phyloP scores from a whole-genome alignment of 2,329 filamentous ascomycete species.

The Ophiostoma novo-ulmi region DNA sequence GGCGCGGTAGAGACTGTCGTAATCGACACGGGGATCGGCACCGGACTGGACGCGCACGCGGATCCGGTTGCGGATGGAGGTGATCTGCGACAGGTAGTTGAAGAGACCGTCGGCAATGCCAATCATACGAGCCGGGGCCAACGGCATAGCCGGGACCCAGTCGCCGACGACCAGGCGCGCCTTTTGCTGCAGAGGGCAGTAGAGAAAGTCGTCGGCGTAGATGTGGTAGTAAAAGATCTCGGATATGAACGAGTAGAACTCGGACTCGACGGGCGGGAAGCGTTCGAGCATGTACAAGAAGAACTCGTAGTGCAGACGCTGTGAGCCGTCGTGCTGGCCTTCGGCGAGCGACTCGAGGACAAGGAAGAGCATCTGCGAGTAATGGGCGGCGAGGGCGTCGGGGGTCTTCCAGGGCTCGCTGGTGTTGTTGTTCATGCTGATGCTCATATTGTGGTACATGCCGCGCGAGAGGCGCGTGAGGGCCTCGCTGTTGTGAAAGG shows the following conservation, averaged over 20 bases:
- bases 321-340: slow-evolving; percentile 58
- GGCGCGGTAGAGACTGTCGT: slow-evolving; percentile 65
- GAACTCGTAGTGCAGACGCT: slow-evolving; percentile 71
- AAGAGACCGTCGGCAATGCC: slow-evolving; percentile 81
- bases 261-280: slow-evolving; percentile 57
- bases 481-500: slow-evolving; percentile 53
- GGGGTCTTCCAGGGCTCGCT: slow-evolving; percentile 33
- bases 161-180: slow-evolving; percentile 41
- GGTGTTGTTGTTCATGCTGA: slow-evolving; percentile 34
- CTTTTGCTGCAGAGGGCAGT: slow-evolving; percentile 39
- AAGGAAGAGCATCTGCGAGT: slow-evolving; percentile 59
- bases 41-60: slow-evolving; percentile 59
- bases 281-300: slow-evolving; percentile 67
- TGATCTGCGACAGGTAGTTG: slow-evolving; percentile 71
- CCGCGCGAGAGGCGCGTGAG: slow-evolving; percentile 31
- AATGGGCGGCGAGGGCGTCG: slow-evolving; percentile 40
- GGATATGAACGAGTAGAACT: slow-evolving; percentile 60
- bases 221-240: slow-evolving; percentile 85
- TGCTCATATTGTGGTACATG: slow-evolving; percentile 37
- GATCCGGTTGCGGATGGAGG: slow-evolving; percentile 68
- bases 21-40: slow-evolving; percentile 66
- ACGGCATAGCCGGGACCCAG: slow-evolving; percentile 40
- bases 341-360: slow-evolving; percentile 55
- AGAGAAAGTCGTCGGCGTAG: slow-evolving; percentile 58
- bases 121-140: slow-evolving; percentile 56